Evolutionary conservation across 1,139 yeast species (phyloP).

Genomic region (Petasospora rhodanensis): DNA sequence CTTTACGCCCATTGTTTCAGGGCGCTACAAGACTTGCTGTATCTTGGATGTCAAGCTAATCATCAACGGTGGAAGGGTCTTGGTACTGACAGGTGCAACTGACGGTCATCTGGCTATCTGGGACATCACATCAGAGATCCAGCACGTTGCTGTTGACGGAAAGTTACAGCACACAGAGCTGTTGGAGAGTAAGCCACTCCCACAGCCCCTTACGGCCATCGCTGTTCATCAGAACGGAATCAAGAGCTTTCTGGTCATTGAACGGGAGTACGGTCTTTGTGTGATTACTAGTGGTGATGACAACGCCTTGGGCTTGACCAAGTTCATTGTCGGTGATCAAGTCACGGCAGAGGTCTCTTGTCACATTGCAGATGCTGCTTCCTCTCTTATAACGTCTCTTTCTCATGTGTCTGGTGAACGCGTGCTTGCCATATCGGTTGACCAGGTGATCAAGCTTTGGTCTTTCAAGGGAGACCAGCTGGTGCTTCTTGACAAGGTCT

Average conservation of each 20-base stretch:
- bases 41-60: conserved; percentile 57
- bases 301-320: conserved; percentile 57
- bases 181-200: conserved; percentile 8
- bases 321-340: conserved; percentile 27
- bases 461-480: conserved; percentile 32
- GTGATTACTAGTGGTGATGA: conserved; percentile 87
- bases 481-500: conserved; percentile 38
- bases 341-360: conserved; percentile 28
- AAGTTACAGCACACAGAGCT: conserved; percentile 6
- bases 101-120: conserved; percentile 76
- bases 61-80: conserved; percentile 27
- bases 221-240: conserved; percentile 82
- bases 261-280: conserved; percentile 19
- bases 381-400: conserved; percentile 80
- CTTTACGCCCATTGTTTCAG: conserved; percentile 44
- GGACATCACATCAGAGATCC: conserved; percentile 37
- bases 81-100: conserved; percentile 62
- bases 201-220: conserved; percentile 34
- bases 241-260: conserved; percentile 41
- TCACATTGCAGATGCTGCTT: conserved; percentile 58
- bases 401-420: conserved; percentile 27
- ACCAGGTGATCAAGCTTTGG: conserved; percentile 76
- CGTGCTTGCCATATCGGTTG: conserved; percentile 50
- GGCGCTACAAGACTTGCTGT: conserved; percentile 70
- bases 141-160: conserved; percentile 14